A percentile compares a stretch with the other conserved stretches of the same genome.
These are phyloP conservation scores for Penicillium rolfsii DNA, from an alignment of 2,329 filamentous ascomycete species.

Conservation along the genomic window DNA sequence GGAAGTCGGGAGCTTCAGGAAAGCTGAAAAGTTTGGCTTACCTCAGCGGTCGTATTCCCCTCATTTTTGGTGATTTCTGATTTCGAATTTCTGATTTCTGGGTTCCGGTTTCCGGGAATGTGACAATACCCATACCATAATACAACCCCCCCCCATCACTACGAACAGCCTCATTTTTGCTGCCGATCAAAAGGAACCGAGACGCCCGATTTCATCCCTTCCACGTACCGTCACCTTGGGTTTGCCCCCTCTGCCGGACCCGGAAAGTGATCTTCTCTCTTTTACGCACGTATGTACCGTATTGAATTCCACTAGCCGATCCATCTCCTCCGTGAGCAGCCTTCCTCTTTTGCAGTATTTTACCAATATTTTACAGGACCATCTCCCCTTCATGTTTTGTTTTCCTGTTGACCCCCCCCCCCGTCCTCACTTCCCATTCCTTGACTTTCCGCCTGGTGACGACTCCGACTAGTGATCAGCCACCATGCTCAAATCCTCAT, in stretches of 20 bases:
- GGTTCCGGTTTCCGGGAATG: not conserved
- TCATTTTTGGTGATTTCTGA: no score
- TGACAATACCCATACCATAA: conserved; percentile 14
- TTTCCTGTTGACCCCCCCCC: conserved; percentile 9
- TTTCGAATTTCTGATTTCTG: no score
- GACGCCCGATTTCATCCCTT: conserved; percentile 21
- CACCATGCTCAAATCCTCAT: conserved; percentile 35
- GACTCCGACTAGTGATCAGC: conserved; percentile 36
- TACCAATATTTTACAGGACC: not conserved
- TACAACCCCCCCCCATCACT: conserved; percentile 8
- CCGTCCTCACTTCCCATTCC: conserved; percentile 26
- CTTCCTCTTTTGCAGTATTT: conserved; percentile 5
- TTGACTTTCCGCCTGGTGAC: conserved; percentile 31
- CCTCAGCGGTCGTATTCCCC: not conserved
- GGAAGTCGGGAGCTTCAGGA: no score
- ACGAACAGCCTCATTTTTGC: conserved; percentile 18
- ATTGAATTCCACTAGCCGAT: not conserved
- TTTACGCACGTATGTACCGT: no score
- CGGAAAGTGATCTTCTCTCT: conserved; percentile 24
- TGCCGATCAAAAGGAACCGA: conserved; percentile 22
- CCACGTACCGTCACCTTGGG: conserved; percentile 16
- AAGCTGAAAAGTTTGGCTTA: not conserved
- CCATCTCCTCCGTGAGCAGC: conserved; percentile 7
- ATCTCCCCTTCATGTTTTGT: conserved; percentile 14
- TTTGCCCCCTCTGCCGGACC: conserved; percentile 10